phyloP scores from a whole-genome alignment of 371 early-diverging fungal genomes.

The Haplosporangium sp. region DNA sequence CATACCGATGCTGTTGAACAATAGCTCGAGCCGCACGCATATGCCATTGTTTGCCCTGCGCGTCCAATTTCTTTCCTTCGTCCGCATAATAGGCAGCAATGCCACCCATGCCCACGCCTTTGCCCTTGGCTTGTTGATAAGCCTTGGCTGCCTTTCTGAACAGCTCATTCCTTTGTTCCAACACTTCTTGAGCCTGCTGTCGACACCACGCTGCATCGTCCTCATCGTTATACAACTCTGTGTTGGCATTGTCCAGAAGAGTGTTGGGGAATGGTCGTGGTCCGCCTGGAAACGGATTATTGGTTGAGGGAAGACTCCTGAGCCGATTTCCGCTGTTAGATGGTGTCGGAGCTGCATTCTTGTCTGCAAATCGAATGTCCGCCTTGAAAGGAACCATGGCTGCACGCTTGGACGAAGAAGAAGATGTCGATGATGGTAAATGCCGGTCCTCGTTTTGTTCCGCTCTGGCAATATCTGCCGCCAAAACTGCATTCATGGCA shows the following conservation, averaged over 20 bases:
- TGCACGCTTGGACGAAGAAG: slow-evolving; percentile 28
- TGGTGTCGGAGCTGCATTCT: slow-evolving; percentile 2
- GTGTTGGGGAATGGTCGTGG: slow-evolving; percentile 34
- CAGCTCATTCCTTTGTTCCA: slow-evolving; percentile 69
- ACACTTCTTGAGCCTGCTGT: slow-evolving; percentile 59
- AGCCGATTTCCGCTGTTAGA: slow-evolving; percentile 48
- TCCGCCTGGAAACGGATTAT: slow-evolving; percentile 40
- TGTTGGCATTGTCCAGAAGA: slow-evolving; percentile 51
- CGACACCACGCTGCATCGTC: slow-evolving; percentile 73
- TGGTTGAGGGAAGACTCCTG: slow-evolving; percentile 45
- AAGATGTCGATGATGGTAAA: not conserved
- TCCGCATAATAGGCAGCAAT: slow-evolving; percentile 77
- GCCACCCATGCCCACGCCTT: slow-evolving; percentile 68
- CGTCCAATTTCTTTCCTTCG: slow-evolving; percentile 70
- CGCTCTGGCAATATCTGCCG: slow-evolving; percentile 42
- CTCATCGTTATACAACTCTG: slow-evolving; percentile 62
- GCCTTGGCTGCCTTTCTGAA: slow-evolving; percentile 73
- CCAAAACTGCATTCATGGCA: slow-evolving; percentile 61
- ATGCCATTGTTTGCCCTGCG: slow-evolving; percentile 72
- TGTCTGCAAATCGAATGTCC: slow-evolving; percentile 25
- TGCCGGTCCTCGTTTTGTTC: slow-evolving; percentile 25
- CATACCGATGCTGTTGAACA: slow-evolving; percentile 64
- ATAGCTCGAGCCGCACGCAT: slow-evolving; percentile 79
- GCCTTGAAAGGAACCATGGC: slow-evolving; percentile 27
- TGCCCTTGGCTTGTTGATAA: slow-evolving; percentile 62